phyloP scores from a whole-genome alignment of 2,329 filamentous ascomycete species.

The Aspergillus persii region DNA sequence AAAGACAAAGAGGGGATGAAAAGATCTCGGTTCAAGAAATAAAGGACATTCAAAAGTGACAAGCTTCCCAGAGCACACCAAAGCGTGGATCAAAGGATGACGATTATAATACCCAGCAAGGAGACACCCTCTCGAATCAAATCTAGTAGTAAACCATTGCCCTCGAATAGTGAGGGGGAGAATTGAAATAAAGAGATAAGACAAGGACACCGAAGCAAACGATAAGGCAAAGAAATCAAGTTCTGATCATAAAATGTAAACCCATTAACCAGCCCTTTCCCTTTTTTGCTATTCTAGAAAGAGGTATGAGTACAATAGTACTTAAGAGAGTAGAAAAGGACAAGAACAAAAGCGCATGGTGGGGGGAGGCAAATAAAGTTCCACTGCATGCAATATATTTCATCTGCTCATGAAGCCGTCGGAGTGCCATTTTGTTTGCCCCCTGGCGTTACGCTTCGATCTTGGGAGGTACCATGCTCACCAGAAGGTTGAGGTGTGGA shows the following conservation, averaged over 20 bases:
- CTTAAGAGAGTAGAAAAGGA: constrained; percentile 12
- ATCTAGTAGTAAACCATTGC: constrained; percentile 1
- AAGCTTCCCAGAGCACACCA: not conserved
- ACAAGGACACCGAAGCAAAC: not conserved
- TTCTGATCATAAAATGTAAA: constrained; percentile 10
- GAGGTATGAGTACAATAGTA: constrained; percentile 4
- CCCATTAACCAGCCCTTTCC: constrained; percentile 6
- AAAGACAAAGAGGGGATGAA: not conserved
- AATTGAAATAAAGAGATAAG: constrained; percentile 16
- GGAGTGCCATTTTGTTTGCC: constrained; percentile 33
- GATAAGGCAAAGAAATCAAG: constrained; percentile 10
- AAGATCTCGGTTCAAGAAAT: not conserved
- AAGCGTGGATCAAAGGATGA: not conserved
- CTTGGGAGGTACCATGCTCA: constrained; percentile 30
- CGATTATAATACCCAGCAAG: not conserved
- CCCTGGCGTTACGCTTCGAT: constrained; percentile 35
- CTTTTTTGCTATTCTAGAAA: not conserved
- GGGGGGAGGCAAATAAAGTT: constrained; percentile 12
- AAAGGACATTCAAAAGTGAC: not conserved
- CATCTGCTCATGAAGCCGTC: constrained; percentile 21
- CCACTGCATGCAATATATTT: not conserved
- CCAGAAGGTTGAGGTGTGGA: constrained; percentile 34
- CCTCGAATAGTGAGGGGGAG: not conserved
- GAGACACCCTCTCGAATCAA: constrained; percentile 1
- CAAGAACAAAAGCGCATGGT: constrained; percentile 11